Percentiles rank a stretch among this genome's conserved stretches.
Conservation (phyloP, 2,329 filamentous ascomycete species). For the Colletotrichum sublineola region DNA sequence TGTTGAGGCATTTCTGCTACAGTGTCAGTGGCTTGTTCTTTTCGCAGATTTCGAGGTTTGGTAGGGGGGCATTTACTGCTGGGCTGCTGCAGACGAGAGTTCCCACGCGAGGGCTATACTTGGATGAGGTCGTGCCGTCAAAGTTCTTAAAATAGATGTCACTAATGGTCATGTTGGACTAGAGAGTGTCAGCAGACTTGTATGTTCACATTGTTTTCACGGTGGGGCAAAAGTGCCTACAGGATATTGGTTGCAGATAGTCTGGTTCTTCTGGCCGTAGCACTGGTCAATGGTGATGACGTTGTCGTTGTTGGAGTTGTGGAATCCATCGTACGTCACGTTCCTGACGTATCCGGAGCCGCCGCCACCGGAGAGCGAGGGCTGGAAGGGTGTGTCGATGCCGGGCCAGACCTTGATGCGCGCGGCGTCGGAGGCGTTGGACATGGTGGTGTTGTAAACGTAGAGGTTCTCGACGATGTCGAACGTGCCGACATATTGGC, state of each 20-base stretch:
- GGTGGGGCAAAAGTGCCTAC: background rate
- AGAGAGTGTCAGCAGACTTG: background rate
- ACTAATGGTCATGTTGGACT: constrained; percentile 41
- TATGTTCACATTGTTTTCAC: background rate
- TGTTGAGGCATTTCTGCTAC: constrained; percentile 38
- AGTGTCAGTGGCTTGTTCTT: background rate
- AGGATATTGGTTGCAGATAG: constrained; percentile 41
- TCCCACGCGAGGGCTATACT: constrained; percentile 40
- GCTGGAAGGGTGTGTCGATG: constrained; percentile 57
- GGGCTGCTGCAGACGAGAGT: constrained; percentile 41
- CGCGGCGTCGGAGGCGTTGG: constrained; percentile 73
- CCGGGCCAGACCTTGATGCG: constrained; percentile 83
- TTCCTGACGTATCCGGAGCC: constrained; percentile 71
- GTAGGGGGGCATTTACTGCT: constrained; percentile 9
- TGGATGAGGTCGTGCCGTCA: constrained; percentile 38
- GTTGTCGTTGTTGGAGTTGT: constrained; percentile 70
- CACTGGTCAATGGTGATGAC: constrained; percentile 48
- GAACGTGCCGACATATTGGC: constrained; percentile 73
- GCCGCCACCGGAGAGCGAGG: constrained; percentile 71
- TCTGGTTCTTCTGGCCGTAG: constrained; percentile 41
- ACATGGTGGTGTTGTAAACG: constrained; percentile 71
- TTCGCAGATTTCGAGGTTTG: too few species aligned
- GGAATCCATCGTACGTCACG: constrained; percentile 75
- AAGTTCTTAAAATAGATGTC: constrained; percentile 43
- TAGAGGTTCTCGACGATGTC: constrained; percentile 80